phyloP scores from a whole-genome alignment of 2,329 filamentous ascomycete genomes.

The Escovopsis sp. region DNA sequence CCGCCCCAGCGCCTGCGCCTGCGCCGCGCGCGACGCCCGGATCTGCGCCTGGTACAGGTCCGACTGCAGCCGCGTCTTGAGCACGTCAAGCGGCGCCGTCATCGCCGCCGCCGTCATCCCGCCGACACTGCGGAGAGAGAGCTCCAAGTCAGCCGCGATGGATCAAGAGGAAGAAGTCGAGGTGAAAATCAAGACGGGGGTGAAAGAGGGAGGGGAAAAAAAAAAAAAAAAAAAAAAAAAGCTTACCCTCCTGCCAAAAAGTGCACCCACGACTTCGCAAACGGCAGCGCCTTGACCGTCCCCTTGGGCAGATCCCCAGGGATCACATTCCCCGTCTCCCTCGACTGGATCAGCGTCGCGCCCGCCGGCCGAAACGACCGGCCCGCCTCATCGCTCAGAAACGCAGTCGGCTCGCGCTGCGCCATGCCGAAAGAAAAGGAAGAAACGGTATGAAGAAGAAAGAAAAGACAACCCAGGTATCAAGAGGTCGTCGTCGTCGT shows the following conservation, averaged over 20 bases:
- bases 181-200: no score
- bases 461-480: no score
- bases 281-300: conserved; percentile 29
- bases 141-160: no score
- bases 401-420: conserved; percentile 6
- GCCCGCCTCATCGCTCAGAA: conserved; percentile 19
- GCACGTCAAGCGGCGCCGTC: conserved; percentile 86
- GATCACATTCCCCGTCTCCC: conserved; percentile 44
- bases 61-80: conserved; percentile 86
- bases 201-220: not conserved
- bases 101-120: conserved; percentile 86
- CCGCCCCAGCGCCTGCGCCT: conserved; percentile 29
- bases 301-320: conserved; percentile 26
- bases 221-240: not conserved
- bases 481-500: no score
- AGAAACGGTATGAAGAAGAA: no score
- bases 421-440: not conserved
- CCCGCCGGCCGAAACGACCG: conserved; percentile 19
- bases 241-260: conserved; percentile 79
- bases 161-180: no score
- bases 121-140: conserved; percentile 45
- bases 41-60: conserved; percentile 88
- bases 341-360: conserved; percentile 38
- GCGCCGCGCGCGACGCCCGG: conserved; percentile 47
- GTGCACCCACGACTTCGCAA: conserved; percentile 77